Evolutionary conservation across 805 yeast genomes (phyloP), one percentile per base, ranked within the genome.

Genomic region (Priceomyces haplophilus): DNA sequence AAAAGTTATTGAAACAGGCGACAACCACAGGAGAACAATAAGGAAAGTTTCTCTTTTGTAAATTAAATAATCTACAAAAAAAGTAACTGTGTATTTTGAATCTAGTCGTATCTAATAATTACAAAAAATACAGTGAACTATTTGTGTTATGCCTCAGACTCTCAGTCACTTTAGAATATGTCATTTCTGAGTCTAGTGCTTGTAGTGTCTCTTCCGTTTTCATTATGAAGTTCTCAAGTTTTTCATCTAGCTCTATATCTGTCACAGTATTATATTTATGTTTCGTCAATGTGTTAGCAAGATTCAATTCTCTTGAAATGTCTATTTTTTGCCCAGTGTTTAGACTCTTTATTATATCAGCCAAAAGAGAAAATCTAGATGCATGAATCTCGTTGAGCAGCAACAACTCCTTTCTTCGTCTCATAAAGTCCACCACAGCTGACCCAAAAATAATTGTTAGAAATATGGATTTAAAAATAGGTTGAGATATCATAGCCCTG

Each of bases 1-100:
- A 43, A 78, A 78, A 55, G 63, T 88, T 20, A 72, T 76, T 7
- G 80, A 85, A 33, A 67, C 78, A 29, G 96, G 95, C 13, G 88
- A 83, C 45, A 84, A 87, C 40, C 78, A 76, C 45, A 73, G 86
- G 55, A 75, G 90, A 60, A 75, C 80, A 17, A 74, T 87, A 24
- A 49, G 64, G 39, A 61, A 53, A 40, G 52, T 58, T 13, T 40
- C 51, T 10, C 29, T 45, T 18, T 23, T 36, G 23, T 36, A 36
- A 20, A 15, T 27, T 27, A 27, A 4, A 10, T 27, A 12, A n/a
- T 27, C 15, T 10, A 12, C 15, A 15, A n/a, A 11, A 27, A n/a
- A 11, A 11, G n/a, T 12, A 11, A 11, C 7, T 27, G 31, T 27
- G 15, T 27, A 12, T 12, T 27, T 11, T 27, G 8, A n/a, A 27